Conservation (phyloP, 2,329 filamentous ascomycete genomes). For the Cytospora chrysosperma region DNA sequence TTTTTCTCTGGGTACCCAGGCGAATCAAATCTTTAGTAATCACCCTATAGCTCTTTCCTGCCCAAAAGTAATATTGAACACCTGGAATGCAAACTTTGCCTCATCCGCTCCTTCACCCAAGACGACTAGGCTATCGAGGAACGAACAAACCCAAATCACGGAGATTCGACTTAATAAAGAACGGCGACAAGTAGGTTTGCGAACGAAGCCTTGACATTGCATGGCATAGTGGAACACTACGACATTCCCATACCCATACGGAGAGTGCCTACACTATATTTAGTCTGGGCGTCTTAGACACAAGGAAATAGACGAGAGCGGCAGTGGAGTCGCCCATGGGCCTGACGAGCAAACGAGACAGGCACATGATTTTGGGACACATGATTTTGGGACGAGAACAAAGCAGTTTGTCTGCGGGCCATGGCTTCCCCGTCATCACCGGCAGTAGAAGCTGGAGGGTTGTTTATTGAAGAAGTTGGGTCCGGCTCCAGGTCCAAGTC, state of each 20-base stretch:
- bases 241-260: neutral
- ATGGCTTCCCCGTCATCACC: constrained; percentile 14
- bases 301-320: neutral
- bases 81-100: neutral
- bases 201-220: neutral
- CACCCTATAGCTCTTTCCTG: neutral
- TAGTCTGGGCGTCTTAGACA: neutral
- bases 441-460: constrained; percentile 3
- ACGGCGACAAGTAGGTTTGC: neutral
- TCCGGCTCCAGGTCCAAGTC: constrained; percentile 6
- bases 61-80: neutral
- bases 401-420: constrained; percentile 5
- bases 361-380: too few relatives aligned
- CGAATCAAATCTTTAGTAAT: neutral
- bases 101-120: neutral
- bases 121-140: neutral
- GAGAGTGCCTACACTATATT: neutral
- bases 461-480: constrained; percentile 14
- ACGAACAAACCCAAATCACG: neutral
- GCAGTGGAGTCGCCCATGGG: constrained; percentile 3
- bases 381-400: constrained; percentile 6
- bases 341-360: constrained; percentile 7
- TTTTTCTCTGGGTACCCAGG: neutral
- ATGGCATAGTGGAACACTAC: neutral
- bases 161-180: neutral